These are phyloP conservation scores for Xerocomus cyaneibrunnescens DNA, from an alignment of 1,284 basidiomycete species.

Conservation along the genomic window DNA sequence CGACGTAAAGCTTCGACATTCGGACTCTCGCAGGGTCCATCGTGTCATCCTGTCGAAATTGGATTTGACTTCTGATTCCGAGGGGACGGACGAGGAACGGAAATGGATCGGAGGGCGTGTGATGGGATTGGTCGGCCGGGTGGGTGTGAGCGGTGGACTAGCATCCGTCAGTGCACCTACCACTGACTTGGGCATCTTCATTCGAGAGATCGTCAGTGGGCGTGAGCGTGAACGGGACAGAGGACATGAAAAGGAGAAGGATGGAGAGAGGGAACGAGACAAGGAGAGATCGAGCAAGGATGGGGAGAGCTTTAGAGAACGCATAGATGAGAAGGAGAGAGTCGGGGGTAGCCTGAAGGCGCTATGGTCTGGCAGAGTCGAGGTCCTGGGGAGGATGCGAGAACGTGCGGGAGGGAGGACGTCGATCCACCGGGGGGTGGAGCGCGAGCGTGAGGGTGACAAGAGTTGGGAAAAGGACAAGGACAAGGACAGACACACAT, in stretches of 20 bases:
- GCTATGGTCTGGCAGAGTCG: conserved; percentile 36
- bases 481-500: conserved; percentile 21
- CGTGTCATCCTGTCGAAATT: conserved; percentile 55
- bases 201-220: conserved; percentile 32
- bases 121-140: conserved; percentile 41
- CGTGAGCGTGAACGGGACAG: conserved; percentile 33
- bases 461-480: conserved; percentile 22
- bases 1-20: conserved; percentile 49
- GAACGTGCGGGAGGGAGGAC: conserved; percentile 30
- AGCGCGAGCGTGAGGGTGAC: conserved; percentile 24
- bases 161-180: conserved; percentile 46
- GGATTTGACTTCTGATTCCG: conserved; percentile 40
- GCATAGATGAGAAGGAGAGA: conserved; percentile 37
- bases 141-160: conserved; percentile 30
- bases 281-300: conserved; percentile 36
- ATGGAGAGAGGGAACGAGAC: conserved; percentile 33
- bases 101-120: conserved; percentile 30
- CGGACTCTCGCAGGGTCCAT: conserved; percentile 61
- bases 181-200: conserved; percentile 43
- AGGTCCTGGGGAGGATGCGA: conserved; percentile 30
- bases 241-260: conserved; percentile 32
- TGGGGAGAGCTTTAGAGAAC: conserved; percentile 33
- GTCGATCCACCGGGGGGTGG: conserved; percentile 7
- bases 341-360: conserved; percentile 37
- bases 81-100: conserved; percentile 30